These are phyloP conservation scores for Discostella stelligera DNA, from an alignment of 352 stramenopile species.

Conservation along the genomic window DNA sequence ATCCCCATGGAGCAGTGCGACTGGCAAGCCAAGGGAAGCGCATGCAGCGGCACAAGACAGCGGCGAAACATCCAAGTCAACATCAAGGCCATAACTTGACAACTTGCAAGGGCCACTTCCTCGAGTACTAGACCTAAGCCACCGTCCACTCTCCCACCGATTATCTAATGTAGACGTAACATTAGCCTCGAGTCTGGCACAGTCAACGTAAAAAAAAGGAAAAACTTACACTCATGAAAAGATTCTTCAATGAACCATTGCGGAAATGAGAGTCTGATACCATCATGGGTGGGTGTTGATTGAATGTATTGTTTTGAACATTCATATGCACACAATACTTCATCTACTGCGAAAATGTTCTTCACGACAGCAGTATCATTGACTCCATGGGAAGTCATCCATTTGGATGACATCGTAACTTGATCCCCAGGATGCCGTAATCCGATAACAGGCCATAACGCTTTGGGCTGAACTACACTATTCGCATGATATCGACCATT, in stretches of 20 bases:
- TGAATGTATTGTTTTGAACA: constrained; percentile 10
- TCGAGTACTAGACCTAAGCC: constrained; percentile 55
- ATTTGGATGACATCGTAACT: constrained; percentile 94
- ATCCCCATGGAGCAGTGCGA: constrained; percentile 91
- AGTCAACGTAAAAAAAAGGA: not conserved
- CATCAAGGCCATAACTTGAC: constrained; percentile 83
- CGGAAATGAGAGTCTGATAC: constrained; percentile 41
- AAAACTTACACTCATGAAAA: constrained; percentile 65
- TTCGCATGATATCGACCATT: constrained; percentile 72
- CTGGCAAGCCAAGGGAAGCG: constrained; percentile 86
- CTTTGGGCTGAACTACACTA: constrained; percentile 78
- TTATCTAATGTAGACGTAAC: constrained; percentile 16
- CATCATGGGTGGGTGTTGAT: not conserved
- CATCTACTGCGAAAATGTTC: constrained; percentile 88
- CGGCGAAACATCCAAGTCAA: constrained; percentile 92
- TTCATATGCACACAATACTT: constrained; percentile 85
- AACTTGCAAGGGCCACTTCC: constrained; percentile 69
- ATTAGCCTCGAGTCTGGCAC: not conserved
- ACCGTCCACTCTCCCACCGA: constrained; percentile 63
- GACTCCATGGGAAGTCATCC: constrained; percentile 73
- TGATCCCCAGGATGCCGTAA: constrained; percentile 92
- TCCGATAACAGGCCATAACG: constrained; percentile 94
- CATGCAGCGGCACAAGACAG: constrained; percentile 88
- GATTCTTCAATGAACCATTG: constrained; percentile 79
- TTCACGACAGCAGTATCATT: constrained; percentile 81